Evolutionary conservation across 371 early-diverging fungal genomes (phyloP).

Genomic region (Syncephalastrum racemosum): DNA sequence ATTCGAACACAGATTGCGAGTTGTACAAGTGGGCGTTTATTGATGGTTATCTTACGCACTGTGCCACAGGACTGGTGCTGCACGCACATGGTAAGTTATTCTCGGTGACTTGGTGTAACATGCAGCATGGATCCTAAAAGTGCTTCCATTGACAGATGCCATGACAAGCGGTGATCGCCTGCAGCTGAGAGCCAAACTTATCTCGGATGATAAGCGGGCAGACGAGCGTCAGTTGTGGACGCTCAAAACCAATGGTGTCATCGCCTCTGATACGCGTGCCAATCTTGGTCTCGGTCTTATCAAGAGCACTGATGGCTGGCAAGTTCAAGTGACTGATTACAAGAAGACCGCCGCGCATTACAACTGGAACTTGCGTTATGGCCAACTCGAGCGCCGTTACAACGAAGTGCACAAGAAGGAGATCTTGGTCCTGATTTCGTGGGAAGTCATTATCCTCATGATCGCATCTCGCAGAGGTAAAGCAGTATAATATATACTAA

Average conservation of each 20-base stretch:
- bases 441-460: constrained; percentile 29
- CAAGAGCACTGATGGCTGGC: constrained; percentile 22
- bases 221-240: constrained; percentile 38
- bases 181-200: constrained; percentile 20
- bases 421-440: constrained; percentile 25
- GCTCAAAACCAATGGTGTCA: constrained; percentile 38
- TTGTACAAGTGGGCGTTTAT: constrained; percentile 45
- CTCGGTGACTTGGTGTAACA: not conserved
- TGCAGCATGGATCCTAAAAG: constrained; percentile 2
- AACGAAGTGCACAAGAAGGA: constrained; percentile 33
- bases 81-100: constrained; percentile 31
- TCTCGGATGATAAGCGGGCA: constrained; percentile 9
- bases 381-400: constrained; percentile 26
- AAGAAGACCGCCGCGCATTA: constrained; percentile 25
- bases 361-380: constrained; percentile 38
- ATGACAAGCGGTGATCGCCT: constrained; percentile 25
- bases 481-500: not conserved
- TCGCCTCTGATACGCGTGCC: constrained; percentile 25
- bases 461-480: constrained; percentile 20
- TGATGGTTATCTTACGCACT: constrained; percentile 49
- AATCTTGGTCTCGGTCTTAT: constrained; percentile 29
- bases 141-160: constrained; percentile 14
- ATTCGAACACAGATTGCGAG: constrained; percentile 13
- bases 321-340: constrained; percentile 26
- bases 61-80: constrained; percentile 38